Conservation (phyloP, 1,139 yeast genomes). For the Zygoascus sp. region DNA sequence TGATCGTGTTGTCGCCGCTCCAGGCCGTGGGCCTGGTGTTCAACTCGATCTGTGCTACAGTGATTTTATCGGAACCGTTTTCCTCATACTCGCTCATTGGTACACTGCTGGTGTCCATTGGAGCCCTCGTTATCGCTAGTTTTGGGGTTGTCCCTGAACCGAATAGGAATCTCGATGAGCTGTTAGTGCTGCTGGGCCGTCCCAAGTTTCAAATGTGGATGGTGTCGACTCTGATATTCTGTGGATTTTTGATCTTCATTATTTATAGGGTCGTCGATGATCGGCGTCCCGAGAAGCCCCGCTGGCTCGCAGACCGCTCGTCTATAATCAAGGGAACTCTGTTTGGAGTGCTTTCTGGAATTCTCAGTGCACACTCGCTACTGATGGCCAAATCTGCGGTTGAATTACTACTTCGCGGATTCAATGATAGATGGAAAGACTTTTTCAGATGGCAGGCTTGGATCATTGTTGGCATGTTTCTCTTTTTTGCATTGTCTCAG, state of each 20-base stretch:
- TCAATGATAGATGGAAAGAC: conserved; percentile 33
- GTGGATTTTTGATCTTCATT: conserved; percentile 30
- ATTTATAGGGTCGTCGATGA: conserved; percentile 9
- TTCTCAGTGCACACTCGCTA: conserved; percentile 79
- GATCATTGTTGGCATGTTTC: conserved; percentile 53
- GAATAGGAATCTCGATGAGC: conserved; percentile 45
- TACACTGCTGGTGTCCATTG: conserved; percentile 62
- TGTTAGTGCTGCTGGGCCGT: conserved; percentile 41
- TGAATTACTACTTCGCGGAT: conserved; percentile 49
- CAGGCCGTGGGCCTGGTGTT: conserved; percentile 89
- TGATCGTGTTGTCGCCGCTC: conserved; percentile 73
- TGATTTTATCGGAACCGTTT: conserved; percentile 65
- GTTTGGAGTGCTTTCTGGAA: conserved; percentile 71
- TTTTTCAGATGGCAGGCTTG: conserved; percentile 39
- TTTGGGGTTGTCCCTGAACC: conserved; percentile 60
- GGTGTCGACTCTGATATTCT: conserved; percentile 32
- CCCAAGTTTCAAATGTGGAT: conserved; percentile 47
- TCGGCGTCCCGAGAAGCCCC: conserved; percentile 1
- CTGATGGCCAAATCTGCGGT: conserved; percentile 80
- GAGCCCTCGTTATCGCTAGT: conserved; percentile 77
- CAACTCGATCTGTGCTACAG: conserved; percentile 69
- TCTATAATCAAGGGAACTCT: conserved; percentile 44
- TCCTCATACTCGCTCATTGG: conserved; percentile 57
- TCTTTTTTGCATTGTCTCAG: conserved; percentile 69
- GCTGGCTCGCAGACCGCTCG: conserved; percentile 1